These are phyloP conservation scores for Ascochyta lentis DNA, from an alignment of 2,329 filamentous ascomycete genomes.

Conservation along the genomic window DNA sequence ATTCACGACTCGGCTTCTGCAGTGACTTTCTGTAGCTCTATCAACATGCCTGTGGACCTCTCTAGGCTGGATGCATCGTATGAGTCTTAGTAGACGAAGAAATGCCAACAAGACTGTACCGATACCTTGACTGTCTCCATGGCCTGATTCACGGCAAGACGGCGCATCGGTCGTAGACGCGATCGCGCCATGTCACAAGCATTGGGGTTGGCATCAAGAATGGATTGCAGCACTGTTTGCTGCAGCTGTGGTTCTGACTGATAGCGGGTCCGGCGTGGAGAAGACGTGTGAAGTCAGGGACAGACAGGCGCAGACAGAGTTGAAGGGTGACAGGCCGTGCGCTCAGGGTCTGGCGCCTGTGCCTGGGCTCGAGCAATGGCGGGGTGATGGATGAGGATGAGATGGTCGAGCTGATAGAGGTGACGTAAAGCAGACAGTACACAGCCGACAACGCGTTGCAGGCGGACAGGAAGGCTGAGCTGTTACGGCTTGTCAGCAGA, in stretches of 20 bases:
- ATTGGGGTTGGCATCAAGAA: background rate
- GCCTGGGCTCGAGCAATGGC: conserved; percentile 4
- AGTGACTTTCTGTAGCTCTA: background rate
- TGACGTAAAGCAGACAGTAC: conserved; percentile 7
- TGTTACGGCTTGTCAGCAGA: conserved; percentile 6
- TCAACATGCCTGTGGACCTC: background rate
- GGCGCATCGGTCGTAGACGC: background rate
- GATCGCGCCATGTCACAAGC: background rate
- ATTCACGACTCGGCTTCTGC: background rate
- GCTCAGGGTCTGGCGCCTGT: conserved; percentile 6
- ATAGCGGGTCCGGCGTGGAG: background rate
- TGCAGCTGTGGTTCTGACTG: background rate
- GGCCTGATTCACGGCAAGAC: background rate
- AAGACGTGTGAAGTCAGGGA: background rate
- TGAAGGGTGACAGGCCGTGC: conserved; percentile 5
- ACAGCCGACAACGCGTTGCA: conserved; percentile 14
- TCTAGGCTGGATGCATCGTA: background rate
- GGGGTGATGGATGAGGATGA: conserved; percentile 1
- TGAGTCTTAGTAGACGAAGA: background rate
- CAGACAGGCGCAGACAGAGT: background rate
- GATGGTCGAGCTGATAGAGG: conserved; percentile 2
- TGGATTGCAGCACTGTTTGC: background rate
- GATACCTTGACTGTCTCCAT: background rate
- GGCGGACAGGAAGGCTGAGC: conserved; percentile 2
- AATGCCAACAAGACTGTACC: background rate